A percentile compares a stretch with the other conserved stretches of the same genome.
Evolutionary conservation across 768 basidiomycete genomes (phyloP).

Genomic region (Multifurca ochricompacta): DNA sequence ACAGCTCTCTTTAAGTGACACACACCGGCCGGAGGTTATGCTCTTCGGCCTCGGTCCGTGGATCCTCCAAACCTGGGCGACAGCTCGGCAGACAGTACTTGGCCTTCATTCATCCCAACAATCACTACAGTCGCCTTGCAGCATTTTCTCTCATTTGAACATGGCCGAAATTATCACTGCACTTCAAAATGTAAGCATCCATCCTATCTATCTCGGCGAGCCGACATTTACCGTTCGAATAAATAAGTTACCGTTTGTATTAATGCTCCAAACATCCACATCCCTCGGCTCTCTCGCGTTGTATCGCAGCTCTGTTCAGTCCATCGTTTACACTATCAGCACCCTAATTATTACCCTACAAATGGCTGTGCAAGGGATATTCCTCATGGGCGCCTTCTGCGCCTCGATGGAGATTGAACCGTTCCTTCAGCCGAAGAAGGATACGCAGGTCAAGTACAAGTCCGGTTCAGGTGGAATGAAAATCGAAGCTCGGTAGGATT

Average conservation of each 20-base stretch:
- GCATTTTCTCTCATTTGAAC: constrained; percentile 46
- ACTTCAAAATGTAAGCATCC: constrained; percentile 56
- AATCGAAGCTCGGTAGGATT: constrained; percentile 59
- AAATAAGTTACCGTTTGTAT: constrained; percentile 60
- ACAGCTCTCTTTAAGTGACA: constrained; percentile 64
- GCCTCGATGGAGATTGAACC: constrained; percentile 68
- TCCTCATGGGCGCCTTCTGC: constrained; percentile 81
- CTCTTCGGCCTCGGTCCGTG: constrained; percentile 81
- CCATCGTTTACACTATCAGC: constrained; percentile 57
- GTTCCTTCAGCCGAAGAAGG: constrained; percentile 52
- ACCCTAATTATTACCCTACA: constrained; percentile 54
- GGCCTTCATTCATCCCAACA: constrained; percentile 42
- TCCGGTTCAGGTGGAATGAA: constrained; percentile 50
- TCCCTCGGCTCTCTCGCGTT: constrained; percentile 76
- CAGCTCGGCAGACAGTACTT: constrained; percentile 50
- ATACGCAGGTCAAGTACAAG: constrained; percentile 43
- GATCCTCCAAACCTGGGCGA: constrained; percentile 74
- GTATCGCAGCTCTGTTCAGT: constrained; percentile 71
- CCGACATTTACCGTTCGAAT: constrained; percentile 17
- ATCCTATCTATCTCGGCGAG: background rate
- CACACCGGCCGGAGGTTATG: constrained; percentile 71
- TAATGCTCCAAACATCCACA: constrained; percentile 63
- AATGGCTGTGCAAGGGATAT: constrained; percentile 79
- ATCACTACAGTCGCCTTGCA: constrained; percentile 25
- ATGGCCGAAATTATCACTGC: constrained; percentile 56